These are phyloP conservation scores for Neoarthrinium moseri DNA, from an alignment of 2,329 filamentous ascomycete species.

Conservation along the genomic window DNA sequence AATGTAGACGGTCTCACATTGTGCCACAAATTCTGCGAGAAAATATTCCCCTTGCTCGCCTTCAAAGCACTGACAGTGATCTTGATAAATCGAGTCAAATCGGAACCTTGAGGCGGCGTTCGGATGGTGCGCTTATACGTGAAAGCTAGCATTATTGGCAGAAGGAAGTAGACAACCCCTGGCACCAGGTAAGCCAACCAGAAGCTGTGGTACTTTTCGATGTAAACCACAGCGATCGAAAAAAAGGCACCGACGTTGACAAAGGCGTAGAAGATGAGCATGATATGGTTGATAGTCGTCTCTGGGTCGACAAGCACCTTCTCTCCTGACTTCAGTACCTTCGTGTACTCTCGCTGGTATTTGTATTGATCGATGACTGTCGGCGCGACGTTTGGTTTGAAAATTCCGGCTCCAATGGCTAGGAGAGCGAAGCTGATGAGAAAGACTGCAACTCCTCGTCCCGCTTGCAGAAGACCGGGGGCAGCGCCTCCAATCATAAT, in stretches of 20 bases:
- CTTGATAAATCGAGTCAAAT: slow-evolving; percentile 46
- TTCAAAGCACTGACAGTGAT: slow-evolving; percentile 15
- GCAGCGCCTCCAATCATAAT: slow-evolving; percentile 64
- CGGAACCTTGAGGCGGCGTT: slow-evolving; percentile 63
- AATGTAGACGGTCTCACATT: slow-evolving; percentile 50
- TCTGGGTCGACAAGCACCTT: slow-evolving; percentile 70
- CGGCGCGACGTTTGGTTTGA: slow-evolving; percentile 78
- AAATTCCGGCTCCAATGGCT: slow-evolving; percentile 70
- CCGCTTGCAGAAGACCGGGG: slow-evolving; percentile 51
- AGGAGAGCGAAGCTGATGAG: slow-evolving; percentile 61
- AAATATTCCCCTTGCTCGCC: slow-evolving; percentile 4
- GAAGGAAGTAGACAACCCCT: slow-evolving; percentile 51
- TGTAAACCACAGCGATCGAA: slow-evolving; percentile 55
- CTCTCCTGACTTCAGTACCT: slow-evolving; percentile 53
- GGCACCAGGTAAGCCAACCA: slow-evolving; percentile 51
- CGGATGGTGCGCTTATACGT: slow-evolving; percentile 58
- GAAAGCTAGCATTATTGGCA: slow-evolving; percentile 55
- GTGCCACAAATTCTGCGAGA: slow-evolving; percentile 55
- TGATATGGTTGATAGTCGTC: slow-evolving; percentile 66
- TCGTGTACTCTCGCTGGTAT: slow-evolving; percentile 56
- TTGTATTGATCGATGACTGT: slow-evolving; percentile 70
- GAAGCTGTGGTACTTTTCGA: slow-evolving; percentile 62
- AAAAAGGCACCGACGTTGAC: slow-evolving; percentile 52
- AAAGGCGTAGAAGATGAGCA: slow-evolving; percentile 57
- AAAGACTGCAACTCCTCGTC: slow-evolving; percentile 53